These are phyloP conservation scores for Azolla pinnata DNA, from an alignment of 75 land plant species.

Conservation along the genomic window DNA sequence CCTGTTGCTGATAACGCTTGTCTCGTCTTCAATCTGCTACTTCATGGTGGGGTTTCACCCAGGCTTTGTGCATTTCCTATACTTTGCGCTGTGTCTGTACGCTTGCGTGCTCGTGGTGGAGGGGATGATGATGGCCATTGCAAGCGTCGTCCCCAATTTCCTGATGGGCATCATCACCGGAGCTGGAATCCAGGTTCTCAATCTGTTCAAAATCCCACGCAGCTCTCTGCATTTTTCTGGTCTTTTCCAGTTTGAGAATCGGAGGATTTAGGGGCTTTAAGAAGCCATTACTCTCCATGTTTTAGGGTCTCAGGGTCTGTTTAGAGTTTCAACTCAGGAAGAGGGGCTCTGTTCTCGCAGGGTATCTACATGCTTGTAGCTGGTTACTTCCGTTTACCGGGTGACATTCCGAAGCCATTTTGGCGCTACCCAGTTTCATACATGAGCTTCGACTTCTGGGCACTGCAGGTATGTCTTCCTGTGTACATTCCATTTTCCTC, in stretches of 20 bases:
- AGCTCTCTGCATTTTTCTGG: not conserved
- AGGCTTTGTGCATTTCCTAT: slow-evolving; percentile 34
- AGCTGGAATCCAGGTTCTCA: slow-evolving; percentile 53
- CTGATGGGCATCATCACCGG: slow-evolving; percentile 69
- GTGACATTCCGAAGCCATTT: slow-evolving; percentile 74
- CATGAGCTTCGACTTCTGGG: slow-evolving; percentile 58
- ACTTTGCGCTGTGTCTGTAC: slow-evolving; percentile 37
- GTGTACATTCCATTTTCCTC: not conserved
- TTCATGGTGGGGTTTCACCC: slow-evolving; percentile 44
- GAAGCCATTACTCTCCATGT: not conserved
- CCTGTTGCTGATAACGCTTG: slow-evolving; percentile 35
- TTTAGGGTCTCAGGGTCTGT: not conserved
- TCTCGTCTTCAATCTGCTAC: slow-evolving; percentile 33
- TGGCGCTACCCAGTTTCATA: slow-evolving; percentile 90
- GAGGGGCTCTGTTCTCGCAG: slow-evolving; percentile 32
- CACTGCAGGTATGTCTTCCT: slow-evolving; percentile 53
- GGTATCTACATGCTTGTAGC: slow-evolving; percentile 81
- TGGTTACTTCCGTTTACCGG: slow-evolving; percentile 59
- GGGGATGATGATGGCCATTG: slow-evolving; percentile 78
- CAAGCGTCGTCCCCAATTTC: slow-evolving; percentile 74
- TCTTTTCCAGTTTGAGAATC: too few relatives aligned
- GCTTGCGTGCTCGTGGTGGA: slow-evolving; percentile 53
- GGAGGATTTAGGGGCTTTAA: slow-evolving; percentile 3
- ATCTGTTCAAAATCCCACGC: not conserved
- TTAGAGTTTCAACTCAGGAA: not conserved